These are phyloP conservation scores for Candida khao-thaluensis DNA, from an alignment of 805 yeast genomes.

Conservation along the genomic window DNA sequence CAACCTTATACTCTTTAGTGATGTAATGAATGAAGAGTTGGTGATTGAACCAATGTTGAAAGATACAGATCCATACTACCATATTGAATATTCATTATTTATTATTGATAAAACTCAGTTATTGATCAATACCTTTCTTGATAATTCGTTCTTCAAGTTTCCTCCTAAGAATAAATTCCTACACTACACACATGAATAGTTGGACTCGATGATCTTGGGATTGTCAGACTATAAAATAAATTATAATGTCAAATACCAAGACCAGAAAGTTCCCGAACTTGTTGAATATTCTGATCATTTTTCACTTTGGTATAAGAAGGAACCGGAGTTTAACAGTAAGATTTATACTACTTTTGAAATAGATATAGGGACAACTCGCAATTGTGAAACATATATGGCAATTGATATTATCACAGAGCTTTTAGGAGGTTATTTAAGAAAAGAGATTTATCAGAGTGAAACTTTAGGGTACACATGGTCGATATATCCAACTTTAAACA, in stretches of 20 bases:
- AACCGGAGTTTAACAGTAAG: slow-evolving; percentile 29
- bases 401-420: slow-evolving; percentile 54
- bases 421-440: slow-evolving; percentile 39
- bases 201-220: not conserved
- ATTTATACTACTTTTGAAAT: slow-evolving; percentile 48
- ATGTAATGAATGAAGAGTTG: not conserved
- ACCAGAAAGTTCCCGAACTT: slow-evolving; percentile 34
- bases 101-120: slow-evolving; percentile 1
- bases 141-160: slow-evolving; percentile 24
- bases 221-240: not conserved
- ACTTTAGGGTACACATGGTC: slow-evolving; percentile 58
- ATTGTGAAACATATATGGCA: slow-evolving; percentile 23
- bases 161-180: slow-evolving; percentile 8
- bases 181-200: not conserved
- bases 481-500: slow-evolving; percentile 51
- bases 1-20: slow-evolving; percentile 10
- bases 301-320: slow-evolving; percentile 55
- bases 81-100: not conserved
- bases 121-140: not conserved
- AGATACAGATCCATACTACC: slow-evolving; percentile 12
- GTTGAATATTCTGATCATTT: slow-evolving; percentile 29
- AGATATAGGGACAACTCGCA: not conserved
- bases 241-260: slow-evolving; percentile 20
- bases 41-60: slow-evolving; percentile 22
- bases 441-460: slow-evolving; percentile 52